Base-by-base conservation (phyloP, 2,329 filamentous ascomycete genomes). In the Amphichorda felina region DNA sequence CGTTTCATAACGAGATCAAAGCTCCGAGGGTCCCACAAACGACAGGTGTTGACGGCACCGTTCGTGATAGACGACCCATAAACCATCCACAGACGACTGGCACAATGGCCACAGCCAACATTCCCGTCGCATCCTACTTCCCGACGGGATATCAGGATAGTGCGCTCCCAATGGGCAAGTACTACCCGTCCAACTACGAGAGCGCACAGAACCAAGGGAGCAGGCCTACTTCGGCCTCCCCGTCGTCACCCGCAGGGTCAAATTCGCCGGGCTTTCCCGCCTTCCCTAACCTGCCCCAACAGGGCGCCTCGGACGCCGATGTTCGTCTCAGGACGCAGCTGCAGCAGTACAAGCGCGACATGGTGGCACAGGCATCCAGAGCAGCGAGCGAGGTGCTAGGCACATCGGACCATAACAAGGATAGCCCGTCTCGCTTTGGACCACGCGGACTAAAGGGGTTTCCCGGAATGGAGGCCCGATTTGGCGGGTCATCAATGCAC, bases 101-200 rank as follows among this genome's bases (percentile, higher is more conserved):
- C 29, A 18, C 29, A 8, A 40, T 45, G 33, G 34, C 42, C 30
- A 46, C 47, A 8, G 41, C 56, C 21, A 59, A 57, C 43, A 64
- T 63, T 6, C 64, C 67, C 6, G 60, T 71, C 25, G 54, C 68
- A 8, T 69, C 68, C 2, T 72, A 71, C 40, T 56, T 67, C 22
- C 66, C 69, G 6, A 63, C 61, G 18, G 68, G 68, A 2, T 56
- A 64, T 26, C 61, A 66, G 34, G 62, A 64, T 26, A 60, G 53
- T 25, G 53, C 61, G 4, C 53, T 74, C 22, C 69, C 72, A 0
- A 59, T 75, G 54, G 74, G 74, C 17, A 78, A 77, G 53, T 79
- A 78, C 45, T 75, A 78, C 39, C 74, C 74, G 1, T 67, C 70
- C 18, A 77, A 77, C 51, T 78, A 75, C 45, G 69, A 74, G 43